Conservation (phyloP, 2,329 filamentous ascomycete species). For the Colletotrichum godetiae region DNA sequence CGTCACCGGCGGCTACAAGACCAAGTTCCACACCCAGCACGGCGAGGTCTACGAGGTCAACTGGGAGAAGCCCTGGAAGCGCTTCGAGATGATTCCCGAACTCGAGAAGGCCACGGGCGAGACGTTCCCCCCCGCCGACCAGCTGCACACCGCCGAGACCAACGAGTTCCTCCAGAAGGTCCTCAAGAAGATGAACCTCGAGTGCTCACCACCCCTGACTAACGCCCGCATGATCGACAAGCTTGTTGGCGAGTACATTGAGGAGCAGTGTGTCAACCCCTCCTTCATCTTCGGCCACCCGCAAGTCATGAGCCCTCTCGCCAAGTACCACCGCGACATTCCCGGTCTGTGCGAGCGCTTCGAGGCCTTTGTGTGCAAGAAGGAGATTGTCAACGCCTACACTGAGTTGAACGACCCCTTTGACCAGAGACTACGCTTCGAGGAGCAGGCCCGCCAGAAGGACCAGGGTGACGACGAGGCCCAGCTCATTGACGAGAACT, state of each 20-base stretch:
- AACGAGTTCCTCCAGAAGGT: conserved; percentile 87
- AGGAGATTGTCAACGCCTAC: conserved; percentile 96
- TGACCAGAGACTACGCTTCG: conserved; percentile 87
- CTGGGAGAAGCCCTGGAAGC: conserved; percentile 94
- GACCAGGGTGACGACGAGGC: conserved; percentile 97
- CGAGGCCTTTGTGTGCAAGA: conserved; percentile 96
- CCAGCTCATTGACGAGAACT: conserved; percentile 95
- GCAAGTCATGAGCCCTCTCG: conserved; percentile 75
- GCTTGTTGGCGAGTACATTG: conserved; percentile 92
- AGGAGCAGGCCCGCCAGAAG: conserved; percentile 88
- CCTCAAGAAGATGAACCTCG: conserved; percentile 89
- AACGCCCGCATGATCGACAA: conserved; percentile 98
- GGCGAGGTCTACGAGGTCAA: conserved; percentile 92
- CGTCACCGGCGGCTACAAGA: conserved; percentile 86
- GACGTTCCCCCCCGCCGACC: conserved; percentile 90
- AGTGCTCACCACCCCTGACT: conserved; percentile 90
- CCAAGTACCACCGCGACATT: conserved; percentile 89
- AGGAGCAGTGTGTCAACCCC: conserved; percentile 92
- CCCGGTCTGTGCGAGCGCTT: conserved; percentile 95
- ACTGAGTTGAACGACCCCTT: conserved; percentile 97
- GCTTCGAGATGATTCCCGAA: conserved; percentile 94
- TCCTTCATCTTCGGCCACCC: conserved; percentile 76
- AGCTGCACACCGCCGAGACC: conserved; percentile 90
- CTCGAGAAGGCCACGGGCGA: conserved; percentile 91
- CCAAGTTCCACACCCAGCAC: conserved; percentile 85